phyloP scores from a whole-genome alignment of 2,329 filamentous ascomycete species.

The Amauroascus niger region DNA sequence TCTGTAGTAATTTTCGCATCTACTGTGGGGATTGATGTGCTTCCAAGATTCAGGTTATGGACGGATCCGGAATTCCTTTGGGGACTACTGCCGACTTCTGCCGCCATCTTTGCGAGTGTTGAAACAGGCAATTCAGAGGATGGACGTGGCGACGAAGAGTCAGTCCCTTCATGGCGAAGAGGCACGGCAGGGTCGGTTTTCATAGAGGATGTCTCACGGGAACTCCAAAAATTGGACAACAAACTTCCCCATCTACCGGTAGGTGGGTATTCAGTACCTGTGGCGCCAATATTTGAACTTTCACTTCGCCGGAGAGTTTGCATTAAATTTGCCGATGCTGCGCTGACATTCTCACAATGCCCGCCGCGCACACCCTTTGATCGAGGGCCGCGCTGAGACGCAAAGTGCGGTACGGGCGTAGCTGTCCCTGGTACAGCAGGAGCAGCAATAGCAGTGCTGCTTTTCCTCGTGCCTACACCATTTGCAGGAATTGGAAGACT shows the following conservation, averaged over 20 bases:
- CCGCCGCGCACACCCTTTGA: not conserved
- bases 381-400: conserved; percentile 30
- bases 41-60: not conserved
- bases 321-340: conserved; percentile 48
- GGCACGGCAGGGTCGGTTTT: conserved; percentile 22
- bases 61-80: not conserved
- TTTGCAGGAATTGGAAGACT: conserved; percentile 40
- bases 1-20: not conserved
- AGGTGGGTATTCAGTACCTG: conserved; percentile 39
- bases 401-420: conserved; percentile 47
- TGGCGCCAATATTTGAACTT: conserved; percentile 39
- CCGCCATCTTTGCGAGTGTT: not conserved
- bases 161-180: not conserved
- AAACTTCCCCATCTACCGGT: conserved; percentile 47
- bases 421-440: conserved; percentile 43
- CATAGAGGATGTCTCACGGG: conserved; percentile 41
- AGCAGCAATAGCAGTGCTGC: conserved; percentile 43
- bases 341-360: conserved; percentile 28
- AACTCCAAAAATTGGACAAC: conserved; percentile 48
- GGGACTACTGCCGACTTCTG: not conserved
- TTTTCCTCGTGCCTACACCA: conserved; percentile 35
- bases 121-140: not conserved
- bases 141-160: not conserved
- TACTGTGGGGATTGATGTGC: not conserved
- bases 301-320: conserved; percentile 46